Conservation (phyloP, 2,329 filamentous ascomycete species). For the Rutstroemia sp. region DNA sequence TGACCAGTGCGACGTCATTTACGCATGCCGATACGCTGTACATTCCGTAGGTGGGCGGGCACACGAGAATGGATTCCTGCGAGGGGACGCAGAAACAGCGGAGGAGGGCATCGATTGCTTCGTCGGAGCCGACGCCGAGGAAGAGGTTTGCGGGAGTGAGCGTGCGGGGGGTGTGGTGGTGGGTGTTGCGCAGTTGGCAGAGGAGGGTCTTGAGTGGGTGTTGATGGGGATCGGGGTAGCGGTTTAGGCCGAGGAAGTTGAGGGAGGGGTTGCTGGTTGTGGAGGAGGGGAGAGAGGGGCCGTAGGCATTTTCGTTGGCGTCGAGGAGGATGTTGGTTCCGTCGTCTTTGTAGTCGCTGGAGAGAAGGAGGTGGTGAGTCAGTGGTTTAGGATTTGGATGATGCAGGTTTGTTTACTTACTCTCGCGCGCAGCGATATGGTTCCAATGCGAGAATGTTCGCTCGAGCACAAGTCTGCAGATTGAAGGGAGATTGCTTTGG, state of each 20-base stretch:
- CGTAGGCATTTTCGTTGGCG: slow-evolving; percentile 96
- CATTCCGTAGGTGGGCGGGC: slow-evolving; percentile 98
- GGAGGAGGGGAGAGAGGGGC: slow-evolving; percentile 58
- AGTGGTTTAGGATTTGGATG: neutral
- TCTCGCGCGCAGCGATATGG: slow-evolving; percentile 79
- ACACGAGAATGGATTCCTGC: slow-evolving; percentile 84
- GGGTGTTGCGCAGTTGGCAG: slow-evolving; percentile 80
- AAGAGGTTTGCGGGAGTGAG: slow-evolving; percentile 81
- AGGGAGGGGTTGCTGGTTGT: slow-evolving; percentile 44
- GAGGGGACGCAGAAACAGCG: slow-evolving; percentile 89
- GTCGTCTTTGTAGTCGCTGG: slow-evolving; percentile 96
- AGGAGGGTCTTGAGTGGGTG: slow-evolving; percentile 76
- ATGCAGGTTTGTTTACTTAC: slow-evolving; percentile 40
- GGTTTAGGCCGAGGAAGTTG: slow-evolving; percentile 76
- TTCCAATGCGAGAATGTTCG: slow-evolving; percentile 69
- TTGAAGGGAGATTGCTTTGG: slow-evolving; percentile 53
- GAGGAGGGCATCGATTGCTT: slow-evolving; percentile 90
- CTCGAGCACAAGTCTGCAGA: slow-evolving; percentile 64
- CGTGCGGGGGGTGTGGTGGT: slow-evolving; percentile 65
- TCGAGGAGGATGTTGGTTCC: slow-evolving; percentile 93
- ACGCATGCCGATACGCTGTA: slow-evolving; percentile 90
- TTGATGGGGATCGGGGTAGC: slow-evolving; percentile 97
- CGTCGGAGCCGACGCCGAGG: slow-evolving; percentile 91
- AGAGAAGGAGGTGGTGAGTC: slow-evolving; percentile 29
- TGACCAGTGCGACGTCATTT: slow-evolving; percentile 82